A percentile compares a stretch with the other conserved stretches of the same genome.
Conservation (phyloP, 2,329 filamentous ascomycete genomes). For the Colletotrichum destructivum region DNA sequence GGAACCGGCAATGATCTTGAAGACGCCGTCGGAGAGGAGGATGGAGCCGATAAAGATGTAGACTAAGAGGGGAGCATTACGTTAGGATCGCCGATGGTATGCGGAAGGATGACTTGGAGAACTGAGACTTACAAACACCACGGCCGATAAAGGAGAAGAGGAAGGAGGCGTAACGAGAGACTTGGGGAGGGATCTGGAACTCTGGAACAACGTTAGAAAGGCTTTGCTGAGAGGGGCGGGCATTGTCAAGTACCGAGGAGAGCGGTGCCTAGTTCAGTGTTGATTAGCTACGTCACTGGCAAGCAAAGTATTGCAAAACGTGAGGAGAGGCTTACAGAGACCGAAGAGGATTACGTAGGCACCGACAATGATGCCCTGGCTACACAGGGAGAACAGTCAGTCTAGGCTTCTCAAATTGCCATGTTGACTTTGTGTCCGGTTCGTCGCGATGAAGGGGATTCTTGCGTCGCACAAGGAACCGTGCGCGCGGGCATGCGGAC, state of each 20-base stretch:
- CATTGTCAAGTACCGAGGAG: constrained; percentile 68
- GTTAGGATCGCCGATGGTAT: constrained; percentile 23
- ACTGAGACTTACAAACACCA: constrained; percentile 83
- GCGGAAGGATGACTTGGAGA: neutral
- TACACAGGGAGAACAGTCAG: constrained; percentile 51
- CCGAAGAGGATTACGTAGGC: constrained; percentile 94
- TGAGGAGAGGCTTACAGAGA: constrained; percentile 70
- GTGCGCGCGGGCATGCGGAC: constrained; percentile 26
- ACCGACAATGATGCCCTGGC: constrained; percentile 83
- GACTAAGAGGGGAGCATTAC: constrained; percentile 67
- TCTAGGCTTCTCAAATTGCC: neutral
- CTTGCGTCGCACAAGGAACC: constrained; percentile 23
- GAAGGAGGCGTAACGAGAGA: constrained; percentile 95
- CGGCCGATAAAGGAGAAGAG: constrained; percentile 98
- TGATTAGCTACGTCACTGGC: constrained; percentile 43
- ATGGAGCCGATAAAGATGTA: constrained; percentile 96
- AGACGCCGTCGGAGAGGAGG: constrained; percentile 77
- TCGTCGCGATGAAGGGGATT: constrained; percentile 14
- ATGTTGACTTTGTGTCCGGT: neutral
- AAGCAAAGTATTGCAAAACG: neutral
- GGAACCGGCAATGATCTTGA: constrained; percentile 82
- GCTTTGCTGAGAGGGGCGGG: neutral
- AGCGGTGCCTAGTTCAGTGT: constrained; percentile 69
- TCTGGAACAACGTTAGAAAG: constrained; percentile 63
- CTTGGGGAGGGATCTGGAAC: constrained; percentile 94